Conservation (phyloP, 1,284 basidiomycete species). For the Boletus semigastroideus region DNA sequence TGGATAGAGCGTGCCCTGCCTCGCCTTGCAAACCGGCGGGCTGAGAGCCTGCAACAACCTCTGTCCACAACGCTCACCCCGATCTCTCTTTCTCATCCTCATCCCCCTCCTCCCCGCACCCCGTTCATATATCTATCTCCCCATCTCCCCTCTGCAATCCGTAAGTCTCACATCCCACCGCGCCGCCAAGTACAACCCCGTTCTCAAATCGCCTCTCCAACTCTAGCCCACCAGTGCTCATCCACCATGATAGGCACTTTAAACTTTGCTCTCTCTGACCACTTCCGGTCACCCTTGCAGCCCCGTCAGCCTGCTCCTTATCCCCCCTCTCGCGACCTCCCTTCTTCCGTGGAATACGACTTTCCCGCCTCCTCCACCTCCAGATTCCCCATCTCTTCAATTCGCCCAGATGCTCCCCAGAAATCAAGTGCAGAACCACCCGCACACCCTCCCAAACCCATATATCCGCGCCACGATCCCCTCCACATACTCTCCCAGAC, state of each 20-base stretch:
- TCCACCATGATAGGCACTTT: slow-evolving; percentile 22
- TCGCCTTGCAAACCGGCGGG: slow-evolving; percentile 32
- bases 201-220: slow-evolving; percentile 14
- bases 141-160: neutral
- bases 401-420: slow-evolving; percentile 29
- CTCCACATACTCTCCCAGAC: slow-evolving; percentile 32
- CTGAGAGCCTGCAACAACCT: slow-evolving; percentile 12
- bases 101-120: slow-evolving; percentile 10
- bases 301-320: slow-evolving; percentile 12
- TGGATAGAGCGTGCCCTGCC: slow-evolving; percentile 33
- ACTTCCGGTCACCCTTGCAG: slow-evolving; percentile 15
- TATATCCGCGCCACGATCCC: slow-evolving; percentile 35
- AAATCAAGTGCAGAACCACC: slow-evolving; percentile 22
- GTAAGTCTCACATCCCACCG: slow-evolving; percentile 2
- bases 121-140: slow-evolving; percentile 1
- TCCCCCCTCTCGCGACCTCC: slow-evolving; percentile 12
- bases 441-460: slow-evolving; percentile 22
- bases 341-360: slow-evolving; percentile 20
- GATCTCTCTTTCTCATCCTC: slow-evolving; percentile 8
- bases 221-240: slow-evolving; percentile 13
- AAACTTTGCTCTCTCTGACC: neutral
- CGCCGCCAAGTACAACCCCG: neutral
- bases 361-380: slow-evolving; percentile 21
- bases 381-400: slow-evolving; percentile 33
- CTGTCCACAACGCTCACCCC: slow-evolving; percentile 14